Evolutionary conservation across 139 green algal genomes (phyloP).

Genomic region (Chlorella ohadii): DNA sequence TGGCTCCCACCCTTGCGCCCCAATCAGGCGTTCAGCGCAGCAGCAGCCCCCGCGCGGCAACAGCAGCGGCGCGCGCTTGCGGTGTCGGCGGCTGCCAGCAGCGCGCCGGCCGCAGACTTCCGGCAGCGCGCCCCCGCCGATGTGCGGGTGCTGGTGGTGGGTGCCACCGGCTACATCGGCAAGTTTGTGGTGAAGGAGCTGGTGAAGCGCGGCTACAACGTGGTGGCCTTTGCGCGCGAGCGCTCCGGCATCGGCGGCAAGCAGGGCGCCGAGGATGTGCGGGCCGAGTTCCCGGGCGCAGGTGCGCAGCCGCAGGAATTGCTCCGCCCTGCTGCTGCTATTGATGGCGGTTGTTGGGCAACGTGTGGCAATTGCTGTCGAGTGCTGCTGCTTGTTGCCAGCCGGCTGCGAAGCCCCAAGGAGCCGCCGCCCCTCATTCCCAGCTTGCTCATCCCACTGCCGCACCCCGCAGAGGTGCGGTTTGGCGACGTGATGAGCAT

Average conservation of each 20-base stretch:
- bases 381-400: background rate
- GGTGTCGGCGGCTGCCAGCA: background rate
- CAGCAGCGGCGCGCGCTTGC: background rate
- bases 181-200: constrained; percentile 83
- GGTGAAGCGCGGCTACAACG: constrained; percentile 75
- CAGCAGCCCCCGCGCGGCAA: background rate
- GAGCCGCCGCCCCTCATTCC: too few relatives aligned
- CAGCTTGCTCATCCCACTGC: background rate
- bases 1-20: background rate
- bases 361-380: too few relatives aligned
- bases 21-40: background rate
- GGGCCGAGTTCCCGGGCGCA: constrained; percentile 82
- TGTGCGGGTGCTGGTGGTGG: constrained; percentile 91
- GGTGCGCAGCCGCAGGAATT: background rate
- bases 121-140: constrained; percentile 70
- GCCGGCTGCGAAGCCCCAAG: too few relatives aligned
- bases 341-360: too few relatives aligned
- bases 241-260: constrained; percentile 94
- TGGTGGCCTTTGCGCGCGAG: constrained; percentile 88
- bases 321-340: too few relatives aligned
- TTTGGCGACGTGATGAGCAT: constrained; percentile 90
- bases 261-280: constrained; percentile 74
- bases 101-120: constrained; percentile 60
- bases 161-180: constrained; percentile 98
- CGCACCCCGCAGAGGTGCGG: constrained; percentile 57